Evolutionary conservation across 352 stramenopile genomes (phyloP).

Genomic region (Pythium aphanidermatum): DNA sequence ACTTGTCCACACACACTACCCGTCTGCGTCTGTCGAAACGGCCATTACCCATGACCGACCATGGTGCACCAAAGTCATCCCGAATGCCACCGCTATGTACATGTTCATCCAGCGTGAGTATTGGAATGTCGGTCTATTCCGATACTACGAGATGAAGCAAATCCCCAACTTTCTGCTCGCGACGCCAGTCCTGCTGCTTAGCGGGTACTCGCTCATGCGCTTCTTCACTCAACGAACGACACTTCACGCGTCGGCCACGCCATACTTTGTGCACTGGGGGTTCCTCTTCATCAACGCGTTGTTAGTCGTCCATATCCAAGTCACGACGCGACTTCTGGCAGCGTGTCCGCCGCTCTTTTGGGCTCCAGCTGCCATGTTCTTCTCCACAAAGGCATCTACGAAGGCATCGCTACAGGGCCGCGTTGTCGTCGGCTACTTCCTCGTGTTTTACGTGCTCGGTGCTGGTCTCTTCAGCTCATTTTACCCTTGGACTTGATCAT

Average conservation of each 20-base stretch:
- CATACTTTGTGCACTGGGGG: slow-evolving; percentile 67
- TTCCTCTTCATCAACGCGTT: slow-evolving; percentile 76
- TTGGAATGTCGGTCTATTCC: slow-evolving; percentile 93
- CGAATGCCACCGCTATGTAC: slow-evolving; percentile 89
- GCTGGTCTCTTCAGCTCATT: slow-evolving; percentile 69
- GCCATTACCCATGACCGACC: slow-evolving; percentile 34
- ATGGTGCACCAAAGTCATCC: slow-evolving; percentile 61
- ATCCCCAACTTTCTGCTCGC: slow-evolving; percentile 94
- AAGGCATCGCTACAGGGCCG: slow-evolving; percentile 20
- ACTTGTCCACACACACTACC: slow-evolving; percentile 17
- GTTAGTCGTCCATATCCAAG: slow-evolving; percentile 81
- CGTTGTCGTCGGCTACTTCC: slow-evolving; percentile 54
- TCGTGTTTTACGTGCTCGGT: slow-evolving; percentile 65
- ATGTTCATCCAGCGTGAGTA: slow-evolving; percentile 93
- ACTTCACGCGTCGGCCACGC: slow-evolving; percentile 6
- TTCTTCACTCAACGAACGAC: slow-evolving; percentile 30
- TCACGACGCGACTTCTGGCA: slow-evolving; percentile 71
- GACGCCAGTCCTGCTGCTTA: slow-evolving; percentile 76
- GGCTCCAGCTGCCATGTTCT: slow-evolving; percentile 39
- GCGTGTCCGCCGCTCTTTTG: slow-evolving; percentile 80
- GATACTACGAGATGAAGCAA: slow-evolving; percentile 92
- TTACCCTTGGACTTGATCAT: slow-evolving; percentile 82
- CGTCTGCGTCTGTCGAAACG: background rate
- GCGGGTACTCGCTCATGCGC: slow-evolving; percentile 32
- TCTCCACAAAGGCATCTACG: background rate